Conservation (phyloP, 805 yeast genomes). For the Schwanniomyces polymorphus region DNA sequence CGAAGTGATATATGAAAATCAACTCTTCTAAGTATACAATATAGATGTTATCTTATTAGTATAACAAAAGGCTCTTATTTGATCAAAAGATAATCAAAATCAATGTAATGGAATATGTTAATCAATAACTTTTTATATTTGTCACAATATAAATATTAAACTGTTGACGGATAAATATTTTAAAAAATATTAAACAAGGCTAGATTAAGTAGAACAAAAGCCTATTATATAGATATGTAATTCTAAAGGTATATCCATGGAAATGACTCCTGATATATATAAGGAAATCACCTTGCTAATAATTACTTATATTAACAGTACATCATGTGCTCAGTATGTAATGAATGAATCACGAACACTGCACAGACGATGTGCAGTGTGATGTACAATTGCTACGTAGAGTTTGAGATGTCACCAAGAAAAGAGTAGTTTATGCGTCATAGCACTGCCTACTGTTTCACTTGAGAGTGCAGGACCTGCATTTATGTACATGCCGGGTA, state of each 20-base stretch:
- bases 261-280: neutral
- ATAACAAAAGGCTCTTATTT: neutral
- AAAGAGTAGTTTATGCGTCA: neutral
- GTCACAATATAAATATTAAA: neutral
- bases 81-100: neutral
- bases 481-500: neutral
- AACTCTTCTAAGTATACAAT: neutral
- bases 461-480: neutral
- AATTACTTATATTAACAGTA: neutral
- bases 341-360: neutral
- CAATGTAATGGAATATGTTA: neutral
- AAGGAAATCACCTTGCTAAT: neutral
- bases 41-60: neutral
- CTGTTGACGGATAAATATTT: neutral
- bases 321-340: neutral
- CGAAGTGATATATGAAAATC: neutral
- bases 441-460: neutral
- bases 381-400: neutral
- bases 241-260: neutral
- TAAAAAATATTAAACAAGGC: neutral
- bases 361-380: neutral
- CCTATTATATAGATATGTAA: neutral
- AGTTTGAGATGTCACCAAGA: neutral
- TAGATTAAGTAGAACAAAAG: neutral
- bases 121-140: neutral